Percentiles rank a stretch among this genome's conserved stretches.
phyloP scores from a whole-genome alignment of 305 asterid genomes.

The Withania somnifera region DNA sequence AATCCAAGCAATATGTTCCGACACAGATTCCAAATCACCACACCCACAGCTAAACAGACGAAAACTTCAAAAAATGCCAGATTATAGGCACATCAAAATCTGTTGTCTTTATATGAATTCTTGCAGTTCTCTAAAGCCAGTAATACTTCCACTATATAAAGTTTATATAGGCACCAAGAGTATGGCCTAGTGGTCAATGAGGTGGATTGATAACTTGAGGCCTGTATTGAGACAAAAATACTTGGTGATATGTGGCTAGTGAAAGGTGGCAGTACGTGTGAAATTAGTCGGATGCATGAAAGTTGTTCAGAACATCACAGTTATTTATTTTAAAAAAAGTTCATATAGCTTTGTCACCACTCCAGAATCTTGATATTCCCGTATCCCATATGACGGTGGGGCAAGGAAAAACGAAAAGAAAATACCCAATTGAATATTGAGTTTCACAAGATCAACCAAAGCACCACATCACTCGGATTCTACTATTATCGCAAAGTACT shows the following conservation, averaged over 20 bases:
- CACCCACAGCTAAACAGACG: not conserved
- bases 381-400: not conserved
- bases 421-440: not conserved
- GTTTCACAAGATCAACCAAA: not conserved
- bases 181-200: too few relatives aligned
- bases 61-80: not conserved
- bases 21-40: not conserved
- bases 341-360: not conserved
- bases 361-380: not conserved
- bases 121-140: not conserved
- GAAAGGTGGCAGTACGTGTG: too few relatives aligned
- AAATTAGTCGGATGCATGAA: too few relatives aligned
- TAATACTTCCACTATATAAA: not conserved
- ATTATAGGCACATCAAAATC: not conserved
- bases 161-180: too few relatives aligned
- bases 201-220: too few relatives aligned
- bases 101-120: not conserved
- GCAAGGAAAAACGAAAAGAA: not conserved
- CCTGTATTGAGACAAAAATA: too few relatives aligned
- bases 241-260: too few relatives aligned
- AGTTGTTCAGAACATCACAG: too few relatives aligned
- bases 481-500: not conserved
- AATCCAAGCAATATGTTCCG: not conserved
- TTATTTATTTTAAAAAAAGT: too few relatives aligned
- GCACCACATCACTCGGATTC: not conserved